Base-by-base conservation (phyloP, 768 basidiomycete species). In the Crucibulum laeve region DNA sequence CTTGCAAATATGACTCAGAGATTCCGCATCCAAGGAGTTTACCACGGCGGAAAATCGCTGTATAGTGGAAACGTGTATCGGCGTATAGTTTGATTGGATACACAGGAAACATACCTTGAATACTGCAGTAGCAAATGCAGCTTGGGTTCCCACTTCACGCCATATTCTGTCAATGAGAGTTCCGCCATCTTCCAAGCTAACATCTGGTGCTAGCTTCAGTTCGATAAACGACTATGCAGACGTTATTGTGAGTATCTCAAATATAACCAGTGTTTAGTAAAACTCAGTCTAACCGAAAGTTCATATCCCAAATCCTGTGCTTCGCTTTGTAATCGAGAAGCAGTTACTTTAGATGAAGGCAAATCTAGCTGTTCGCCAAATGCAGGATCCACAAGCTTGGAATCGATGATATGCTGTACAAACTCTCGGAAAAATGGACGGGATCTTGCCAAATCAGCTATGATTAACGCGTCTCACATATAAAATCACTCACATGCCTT, bases 1-100 rank as follows among this genome's bases (percentile, higher is more conserved):
- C 57, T 77, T 81, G 58, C 83, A 87, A n/a, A 87, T 62, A 51
- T 79, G 76, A 40, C 87, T 79, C 32, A 91, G 65, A 13, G 77
- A 62, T 57, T 90, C 87, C 4, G 86, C 70, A 46, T 91, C 86
- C 25, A 76, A 63, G 15, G 73, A 62, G 22, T 64, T 65, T 6
- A 76, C 67, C 18, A 78, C 68, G 5, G 66, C 60, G n/a, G 67
- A 61, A 53, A 87, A 84, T 26, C 77, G 73, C 89, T 91, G 52
- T 33, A 38, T 42, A 46, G n/a, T 28, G 40, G 8, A 44, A 8
- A 32, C 10, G 40, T 28, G 25, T 19, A 45, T 43, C 25, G 40
- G 26, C 26, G 39, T 45, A 18, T 30, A 15, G 33, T 5, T 15
- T 18, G 30, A n/a, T 5, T 19, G 10, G 40, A 43, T 25, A 24